These are phyloP conservation scores for Hygrocybe punicea DNA, from an alignment of 768 basidiomycete genomes.

Conservation along the genomic window DNA sequence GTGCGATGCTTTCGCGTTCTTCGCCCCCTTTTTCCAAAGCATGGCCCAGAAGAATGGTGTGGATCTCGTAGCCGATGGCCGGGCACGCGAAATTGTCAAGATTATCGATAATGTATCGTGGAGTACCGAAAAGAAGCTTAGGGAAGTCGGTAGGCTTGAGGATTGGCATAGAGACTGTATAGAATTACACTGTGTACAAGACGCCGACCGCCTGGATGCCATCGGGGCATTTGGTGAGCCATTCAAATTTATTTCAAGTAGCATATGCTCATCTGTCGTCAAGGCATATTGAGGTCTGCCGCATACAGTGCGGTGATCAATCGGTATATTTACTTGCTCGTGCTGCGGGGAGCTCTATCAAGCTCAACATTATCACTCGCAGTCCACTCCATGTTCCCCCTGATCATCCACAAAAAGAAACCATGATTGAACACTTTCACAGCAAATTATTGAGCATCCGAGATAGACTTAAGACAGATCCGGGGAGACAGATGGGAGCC, in stretches of 20 bases:
- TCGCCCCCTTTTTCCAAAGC: slow-evolving; percentile 60
- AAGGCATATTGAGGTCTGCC: slow-evolving; percentile 65
- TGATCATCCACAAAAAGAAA: slow-evolving; percentile 41
- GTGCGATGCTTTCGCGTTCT: slow-evolving; percentile 56
- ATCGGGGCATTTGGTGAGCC: slow-evolving; percentile 73
- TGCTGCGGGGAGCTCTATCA: neutral
- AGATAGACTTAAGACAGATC: slow-evolving; percentile 71
- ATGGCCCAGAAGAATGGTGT: slow-evolving; percentile 43
- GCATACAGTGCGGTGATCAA: slow-evolving; percentile 59
- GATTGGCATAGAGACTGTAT: slow-evolving; percentile 67
- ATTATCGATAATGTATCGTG: slow-evolving; percentile 82
- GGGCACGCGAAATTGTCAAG: slow-evolving; percentile 51
- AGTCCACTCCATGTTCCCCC: slow-evolving; percentile 48
- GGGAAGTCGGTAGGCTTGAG: slow-evolving; percentile 51
- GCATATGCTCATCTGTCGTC: neutral
- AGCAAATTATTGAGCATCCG: slow-evolving; percentile 79
- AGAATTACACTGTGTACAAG: slow-evolving; percentile 80
- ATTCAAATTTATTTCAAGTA: neutral
- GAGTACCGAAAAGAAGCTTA: slow-evolving; percentile 74
- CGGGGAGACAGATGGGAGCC: slow-evolving; percentile 63
- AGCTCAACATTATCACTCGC: neutral
- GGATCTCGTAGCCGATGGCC: slow-evolving; percentile 58
- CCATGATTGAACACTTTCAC: slow-evolving; percentile 75
- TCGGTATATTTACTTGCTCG: slow-evolving; percentile 28
- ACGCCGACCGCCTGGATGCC: slow-evolving; percentile 75